A percentile compares a stretch with the other conserved stretches of the same genome.
phyloP scores from a whole-genome alignment of 495 filamentous ascomycete genomes.

The Daldinia decipiens region DNA sequence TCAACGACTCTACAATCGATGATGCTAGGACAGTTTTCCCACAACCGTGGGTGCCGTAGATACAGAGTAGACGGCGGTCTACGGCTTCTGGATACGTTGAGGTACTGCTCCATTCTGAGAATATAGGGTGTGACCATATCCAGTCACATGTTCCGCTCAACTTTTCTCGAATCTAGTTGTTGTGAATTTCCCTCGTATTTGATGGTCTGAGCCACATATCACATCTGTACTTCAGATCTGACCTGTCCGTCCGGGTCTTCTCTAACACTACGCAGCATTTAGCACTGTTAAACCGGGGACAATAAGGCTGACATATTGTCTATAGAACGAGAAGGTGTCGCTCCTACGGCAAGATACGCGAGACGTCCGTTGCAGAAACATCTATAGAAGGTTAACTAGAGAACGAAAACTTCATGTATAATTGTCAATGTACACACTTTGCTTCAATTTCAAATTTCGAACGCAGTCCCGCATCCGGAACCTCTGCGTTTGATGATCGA shows the following conservation, averaged over 20 bases:
- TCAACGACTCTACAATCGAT: neutral
- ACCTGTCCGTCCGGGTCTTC: neutral
- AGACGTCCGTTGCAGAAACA: neutral
- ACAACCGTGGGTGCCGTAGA: slow-evolving; percentile 1
- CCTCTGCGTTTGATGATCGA: neutral
- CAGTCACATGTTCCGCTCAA: neutral
- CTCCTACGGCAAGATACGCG: neutral
- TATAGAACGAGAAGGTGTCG: neutral
- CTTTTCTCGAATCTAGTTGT: neutral
- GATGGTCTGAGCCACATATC: neutral
- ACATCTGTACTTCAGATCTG: neutral
- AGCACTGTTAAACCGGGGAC: neutral
- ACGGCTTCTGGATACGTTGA: neutral
- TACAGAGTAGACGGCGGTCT: neutral
- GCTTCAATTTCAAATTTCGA: neutral
- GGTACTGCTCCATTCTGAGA: neutral
- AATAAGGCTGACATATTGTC: neutral
- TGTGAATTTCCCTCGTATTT: neutral
- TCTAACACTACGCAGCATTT: neutral
- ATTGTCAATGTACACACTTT: neutral
- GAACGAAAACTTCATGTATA: neutral
- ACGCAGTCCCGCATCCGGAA: neutral
- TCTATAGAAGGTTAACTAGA: neutral
- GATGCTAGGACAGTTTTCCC: neutral
- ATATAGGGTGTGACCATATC: neutral